Conservation (phyloP, 2,329 filamentous ascomycete species). For the Sporothrix euskadiensis region DNA sequence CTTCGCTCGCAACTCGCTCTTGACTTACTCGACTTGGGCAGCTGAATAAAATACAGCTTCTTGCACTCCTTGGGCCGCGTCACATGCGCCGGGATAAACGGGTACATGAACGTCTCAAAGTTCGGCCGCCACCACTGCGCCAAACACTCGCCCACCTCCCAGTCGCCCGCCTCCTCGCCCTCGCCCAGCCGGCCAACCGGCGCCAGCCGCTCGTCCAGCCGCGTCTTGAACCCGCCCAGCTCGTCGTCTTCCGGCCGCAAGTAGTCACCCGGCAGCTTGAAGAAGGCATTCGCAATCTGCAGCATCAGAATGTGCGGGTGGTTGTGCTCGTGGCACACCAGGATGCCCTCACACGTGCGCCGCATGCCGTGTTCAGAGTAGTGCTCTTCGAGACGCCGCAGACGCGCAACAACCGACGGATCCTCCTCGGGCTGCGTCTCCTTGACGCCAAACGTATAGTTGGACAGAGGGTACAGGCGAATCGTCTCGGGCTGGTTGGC, state of each 20-base stretch:
- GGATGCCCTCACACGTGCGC: constrained; percentile 91
- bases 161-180: constrained; percentile 80
- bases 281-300: constrained; percentile 98
- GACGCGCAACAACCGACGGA: constrained; percentile 85
- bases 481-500: constrained; percentile 87
- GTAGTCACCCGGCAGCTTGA: constrained; percentile 97
- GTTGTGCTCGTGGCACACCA: constrained; percentile 98
- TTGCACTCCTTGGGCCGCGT: constrained; percentile 98
- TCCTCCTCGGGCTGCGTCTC: constrained; percentile 98
- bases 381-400: constrained; percentile 95
- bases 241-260: constrained; percentile 87
- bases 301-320: constrained; percentile 98
- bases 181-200: constrained; percentile 86
- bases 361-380: constrained; percentile 93
- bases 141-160: constrained; percentile 91
- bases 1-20: not conserved
- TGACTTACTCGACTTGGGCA: constrained; percentile 80
- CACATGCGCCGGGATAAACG: constrained; percentile 93
- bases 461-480: constrained; percentile 89
- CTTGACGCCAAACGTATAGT: constrained; percentile 99
- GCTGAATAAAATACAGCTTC: constrained; percentile 95
- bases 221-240: constrained; percentile 88
- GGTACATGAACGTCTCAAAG: constrained; percentile 99
- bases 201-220: constrained; percentile 89
- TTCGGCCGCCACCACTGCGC: constrained; percentile 99